These are phyloP conservation scores for Pythium plurisporium DNA, from an alignment of 352 stramenopile genomes.

Conservation along the genomic window DNA sequence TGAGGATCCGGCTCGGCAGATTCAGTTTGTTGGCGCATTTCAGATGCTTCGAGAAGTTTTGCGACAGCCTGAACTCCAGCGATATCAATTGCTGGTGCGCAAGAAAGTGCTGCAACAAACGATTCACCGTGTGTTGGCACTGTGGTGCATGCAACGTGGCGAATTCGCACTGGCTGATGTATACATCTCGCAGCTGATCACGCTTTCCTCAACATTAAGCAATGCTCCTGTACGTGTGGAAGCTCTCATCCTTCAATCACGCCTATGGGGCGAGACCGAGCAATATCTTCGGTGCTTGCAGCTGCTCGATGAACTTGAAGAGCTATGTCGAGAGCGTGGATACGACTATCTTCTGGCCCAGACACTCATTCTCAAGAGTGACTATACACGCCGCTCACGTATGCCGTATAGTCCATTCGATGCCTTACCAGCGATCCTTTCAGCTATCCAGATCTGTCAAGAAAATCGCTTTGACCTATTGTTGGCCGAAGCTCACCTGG, in stretches of 20 bases:
- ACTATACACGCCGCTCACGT: constrained; percentile 32
- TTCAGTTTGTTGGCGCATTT: constrained; percentile 12
- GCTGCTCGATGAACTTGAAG: constrained; percentile 35
- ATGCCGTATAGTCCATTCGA: constrained; percentile 44
- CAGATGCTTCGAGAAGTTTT: constrained; percentile 1
- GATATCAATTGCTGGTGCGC: constrained; percentile 10
- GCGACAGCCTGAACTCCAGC: constrained; percentile 8
- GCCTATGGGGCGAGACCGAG: constrained; percentile 24
- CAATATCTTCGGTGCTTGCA: constrained; percentile 39
- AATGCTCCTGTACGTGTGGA: constrained; percentile 47
- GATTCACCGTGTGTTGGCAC: constrained; percentile 46
- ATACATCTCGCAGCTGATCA: constrained; percentile 40
- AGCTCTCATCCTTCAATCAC: constrained; percentile 30
- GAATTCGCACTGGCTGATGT: constrained; percentile 35
- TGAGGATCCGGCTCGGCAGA: not conserved
- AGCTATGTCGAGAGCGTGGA: constrained; percentile 35
- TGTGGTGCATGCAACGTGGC: constrained; percentile 45
- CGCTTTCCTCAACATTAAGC: constrained; percentile 41
- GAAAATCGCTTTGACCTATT: constrained; percentile 55
- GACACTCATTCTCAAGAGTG: constrained; percentile 39
- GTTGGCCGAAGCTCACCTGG: constrained; percentile 49
- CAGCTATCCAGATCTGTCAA: constrained; percentile 42
- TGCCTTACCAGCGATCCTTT: constrained; percentile 37
- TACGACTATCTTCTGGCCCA: constrained; percentile 48
- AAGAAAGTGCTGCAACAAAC: constrained; percentile 35